Percentiles rank a stretch among this genome's conserved stretches.
These are phyloP conservation scores for Globisporangium radiosum DNA, from an alignment of 352 stramenopile genomes.

Conservation along the genomic window DNA sequence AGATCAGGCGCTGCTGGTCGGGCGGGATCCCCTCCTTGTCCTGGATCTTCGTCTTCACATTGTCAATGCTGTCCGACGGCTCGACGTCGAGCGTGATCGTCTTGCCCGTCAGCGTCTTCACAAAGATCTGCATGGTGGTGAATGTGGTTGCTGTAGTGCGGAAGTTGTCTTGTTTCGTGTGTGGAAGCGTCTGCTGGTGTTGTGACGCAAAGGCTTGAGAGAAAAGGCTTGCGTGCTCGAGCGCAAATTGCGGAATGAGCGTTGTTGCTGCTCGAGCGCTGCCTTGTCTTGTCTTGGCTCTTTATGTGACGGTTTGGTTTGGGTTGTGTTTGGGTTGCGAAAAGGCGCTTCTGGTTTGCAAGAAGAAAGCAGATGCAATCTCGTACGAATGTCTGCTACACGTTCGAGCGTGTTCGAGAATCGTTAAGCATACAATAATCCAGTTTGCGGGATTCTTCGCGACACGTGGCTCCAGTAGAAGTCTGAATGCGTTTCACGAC, in stretches of 20 bases:
- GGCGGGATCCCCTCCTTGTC: slow-evolving; percentile 92
- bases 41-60: slow-evolving; percentile 95
- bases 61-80: slow-evolving; percentile 91
- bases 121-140: slow-evolving; percentile 81
- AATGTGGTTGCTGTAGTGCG: neutral
- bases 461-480: neutral
- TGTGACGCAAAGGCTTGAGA: neutral
- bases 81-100: slow-evolving; percentile 91
- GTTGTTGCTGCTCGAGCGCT: neutral
- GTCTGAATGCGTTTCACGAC: slow-evolving; percentile 1
- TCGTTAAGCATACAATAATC: neutral
- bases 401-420: slow-evolving; percentile 1
- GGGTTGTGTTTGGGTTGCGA: neutral
- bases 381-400: neutral
- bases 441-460: neutral
- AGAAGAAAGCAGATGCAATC: neutral
- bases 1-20: slow-evolving; percentile 95
- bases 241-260: slow-evolving; percentile 20
- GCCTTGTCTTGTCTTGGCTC: no score
- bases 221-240: slow-evolving; percentile 8
- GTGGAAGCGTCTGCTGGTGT: no score
- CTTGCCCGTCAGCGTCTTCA: slow-evolving; percentile 92
- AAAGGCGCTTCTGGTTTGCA: neutral
- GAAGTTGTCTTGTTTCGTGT: no score
- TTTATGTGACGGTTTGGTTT: neutral